phyloP scores from a whole-genome alignment of 306 rosid genomes.

The Prunus davidiana region DNA sequence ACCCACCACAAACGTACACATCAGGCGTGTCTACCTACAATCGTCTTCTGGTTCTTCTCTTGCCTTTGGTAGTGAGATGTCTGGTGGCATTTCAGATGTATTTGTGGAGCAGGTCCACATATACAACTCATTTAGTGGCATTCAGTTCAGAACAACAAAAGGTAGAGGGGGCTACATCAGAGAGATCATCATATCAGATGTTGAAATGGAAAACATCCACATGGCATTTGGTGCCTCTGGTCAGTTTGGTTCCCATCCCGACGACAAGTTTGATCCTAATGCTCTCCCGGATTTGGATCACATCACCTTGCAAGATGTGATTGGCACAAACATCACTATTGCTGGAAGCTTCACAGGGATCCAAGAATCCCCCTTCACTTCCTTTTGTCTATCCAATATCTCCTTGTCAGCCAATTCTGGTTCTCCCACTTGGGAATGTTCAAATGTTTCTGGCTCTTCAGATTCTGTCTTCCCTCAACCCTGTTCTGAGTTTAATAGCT shows the following conservation, averaged over 20 bases:
- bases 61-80: conserved; percentile 96
- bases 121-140: conserved; percentile 62
- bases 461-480: conserved; percentile 73
- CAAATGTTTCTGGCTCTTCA: conserved; percentile 73
- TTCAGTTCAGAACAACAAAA: conserved; percentile 65
- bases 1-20: conserved; percentile 79
- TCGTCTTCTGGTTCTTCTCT: conserved; percentile 68
- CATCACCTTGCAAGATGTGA: conserved; percentile 55
- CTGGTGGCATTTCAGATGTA: conserved; percentile 86
- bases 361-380: conserved; percentile 78
- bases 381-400: conserved; percentile 72
- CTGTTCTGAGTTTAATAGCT: conserved; percentile 52
- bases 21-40: conserved; percentile 64
- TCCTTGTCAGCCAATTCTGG: conserved; percentile 47
- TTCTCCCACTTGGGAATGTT: conserved; percentile 74
- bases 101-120: conserved; percentile 65
- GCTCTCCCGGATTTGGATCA: conserved; percentile 75
- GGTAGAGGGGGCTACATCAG: conserved; percentile 91
- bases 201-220: conserved; percentile 50
- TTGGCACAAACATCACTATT: conserved; percentile 63
- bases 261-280: conserved; percentile 73
- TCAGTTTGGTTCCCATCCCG: conserved; percentile 78
- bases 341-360: conserved; percentile 82
- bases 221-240: conserved; percentile 68
- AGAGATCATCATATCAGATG: conserved; percentile 52